These are phyloP conservation scores for Metschnikowia sp. DNA, from an alignment of 805 yeast genomes.

Conservation along the genomic window DNA sequence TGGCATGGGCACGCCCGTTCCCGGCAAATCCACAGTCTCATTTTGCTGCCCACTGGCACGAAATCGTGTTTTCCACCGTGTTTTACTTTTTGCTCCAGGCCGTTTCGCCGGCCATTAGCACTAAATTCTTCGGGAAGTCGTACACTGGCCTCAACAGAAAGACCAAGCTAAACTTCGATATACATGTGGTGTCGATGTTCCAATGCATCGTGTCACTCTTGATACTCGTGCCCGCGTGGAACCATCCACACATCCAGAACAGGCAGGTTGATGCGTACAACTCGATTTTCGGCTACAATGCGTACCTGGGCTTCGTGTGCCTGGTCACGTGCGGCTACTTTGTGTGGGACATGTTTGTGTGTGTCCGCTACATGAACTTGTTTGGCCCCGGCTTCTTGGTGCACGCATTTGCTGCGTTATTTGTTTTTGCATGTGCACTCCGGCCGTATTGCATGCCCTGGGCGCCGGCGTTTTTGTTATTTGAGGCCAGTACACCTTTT, in stretches of 20 bases:
- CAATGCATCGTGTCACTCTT: constrained; percentile 69
- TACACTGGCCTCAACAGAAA: constrained; percentile 49
- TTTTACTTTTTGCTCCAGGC: constrained; percentile 58
- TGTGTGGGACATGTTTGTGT: constrained; percentile 81
- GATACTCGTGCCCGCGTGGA: constrained; percentile 61
- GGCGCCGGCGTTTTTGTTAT: constrained; percentile 77
- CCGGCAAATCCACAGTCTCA: constrained; percentile 42
- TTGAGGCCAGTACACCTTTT: constrained; percentile 91
- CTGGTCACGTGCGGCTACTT: constrained; percentile 83
- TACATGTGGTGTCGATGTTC: constrained; percentile 84
- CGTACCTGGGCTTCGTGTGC: constrained; percentile 71
- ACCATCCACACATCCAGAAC: constrained; percentile 46
- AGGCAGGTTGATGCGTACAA: constrained; percentile 38
- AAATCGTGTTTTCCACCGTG: constrained; percentile 54
- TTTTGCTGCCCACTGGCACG: constrained; percentile 67
- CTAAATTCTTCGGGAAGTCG: constrained; percentile 45
- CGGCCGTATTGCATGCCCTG: constrained; percentile 76
- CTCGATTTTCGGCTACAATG: constrained; percentile 61
- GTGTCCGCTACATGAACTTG: constrained; percentile 55
- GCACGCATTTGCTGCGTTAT: constrained; percentile 80
- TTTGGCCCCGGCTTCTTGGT: constrained; percentile 81
- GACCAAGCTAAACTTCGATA: constrained; percentile 72
- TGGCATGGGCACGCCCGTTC: constrained; percentile 44
- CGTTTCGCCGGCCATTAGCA: constrained; percentile 51
- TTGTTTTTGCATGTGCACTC: constrained; percentile 63